A percentile compares a stretch with the other conserved stretches of the same genome.
These are phyloP conservation scores for Syncephalastrum sp. DNA, from an alignment of 371 early-diverging fungal genomes.

Conservation along the genomic window DNA sequence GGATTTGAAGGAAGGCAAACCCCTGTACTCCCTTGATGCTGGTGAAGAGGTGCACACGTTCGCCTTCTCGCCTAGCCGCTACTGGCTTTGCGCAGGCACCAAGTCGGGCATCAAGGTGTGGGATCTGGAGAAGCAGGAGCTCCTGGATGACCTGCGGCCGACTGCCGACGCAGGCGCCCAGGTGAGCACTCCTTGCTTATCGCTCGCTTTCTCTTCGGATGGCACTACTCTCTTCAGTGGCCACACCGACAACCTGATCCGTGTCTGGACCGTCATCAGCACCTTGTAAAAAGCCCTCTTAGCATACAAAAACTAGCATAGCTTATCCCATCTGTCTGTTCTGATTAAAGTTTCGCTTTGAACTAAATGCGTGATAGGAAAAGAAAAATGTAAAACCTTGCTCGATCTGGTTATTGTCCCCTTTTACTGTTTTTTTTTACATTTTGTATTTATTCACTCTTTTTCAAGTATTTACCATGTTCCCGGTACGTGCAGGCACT, in stretches of 20 bases:
- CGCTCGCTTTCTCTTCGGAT: constrained; percentile 97
- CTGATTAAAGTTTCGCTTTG: constrained; percentile 1
- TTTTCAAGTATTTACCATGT: background rate
- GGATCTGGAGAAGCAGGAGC: constrained; percentile 97
- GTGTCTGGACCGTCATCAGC: constrained; percentile 90
- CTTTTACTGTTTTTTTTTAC: background rate
- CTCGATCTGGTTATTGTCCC: background rate
- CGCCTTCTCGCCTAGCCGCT: constrained; percentile 98
- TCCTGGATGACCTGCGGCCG: constrained; percentile 94
- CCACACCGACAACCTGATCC: constrained; percentile 94
- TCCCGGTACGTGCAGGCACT: constrained; percentile 1
- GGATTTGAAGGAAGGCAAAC: constrained; percentile 99
- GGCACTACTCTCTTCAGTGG: constrained; percentile 97
- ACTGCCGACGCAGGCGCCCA: constrained; percentile 77
- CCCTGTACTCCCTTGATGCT: constrained; percentile 97
- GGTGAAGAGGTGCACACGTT: constrained; percentile 94
- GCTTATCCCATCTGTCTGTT: background rate
- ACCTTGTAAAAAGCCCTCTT: constrained; percentile 31
- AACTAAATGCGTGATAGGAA: background rate
- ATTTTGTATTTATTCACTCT: too few relatives aligned
- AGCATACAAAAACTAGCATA: too few relatives aligned
- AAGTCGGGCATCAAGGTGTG: constrained; percentile 96
- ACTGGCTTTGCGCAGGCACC: constrained; percentile 99
- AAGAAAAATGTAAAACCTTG: background rate
- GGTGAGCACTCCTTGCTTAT: constrained; percentile 83